phyloP scores from a whole-genome alignment of 148 eudicot species.

The Rhododendron ovatum region DNA sequence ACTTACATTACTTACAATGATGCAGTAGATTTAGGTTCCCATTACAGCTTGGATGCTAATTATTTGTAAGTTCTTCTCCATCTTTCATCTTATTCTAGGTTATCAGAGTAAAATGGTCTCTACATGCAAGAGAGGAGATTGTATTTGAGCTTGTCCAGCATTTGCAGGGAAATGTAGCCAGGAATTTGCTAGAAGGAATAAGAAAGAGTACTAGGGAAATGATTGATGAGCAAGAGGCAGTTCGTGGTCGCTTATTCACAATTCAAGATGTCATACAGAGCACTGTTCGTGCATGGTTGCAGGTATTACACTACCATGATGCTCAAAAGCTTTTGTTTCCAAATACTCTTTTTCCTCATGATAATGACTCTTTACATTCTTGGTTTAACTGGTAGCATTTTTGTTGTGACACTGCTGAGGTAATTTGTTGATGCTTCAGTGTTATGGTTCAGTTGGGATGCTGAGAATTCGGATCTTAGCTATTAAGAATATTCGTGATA shows the following conservation, averaged over 20 bases:
- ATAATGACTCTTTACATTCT: not conserved
- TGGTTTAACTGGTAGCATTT: not conserved
- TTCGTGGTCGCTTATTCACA: slow-evolving; percentile 90
- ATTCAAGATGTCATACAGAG: slow-evolving; percentile 98
- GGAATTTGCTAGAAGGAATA: slow-evolving; percentile 55
- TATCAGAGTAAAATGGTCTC: slow-evolving; percentile 96
- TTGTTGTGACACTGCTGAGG: not conserved
- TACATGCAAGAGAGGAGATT: slow-evolving; percentile 96
- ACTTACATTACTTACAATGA: not conserved
- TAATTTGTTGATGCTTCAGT: not conserved
- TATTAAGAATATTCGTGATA: not conserved
- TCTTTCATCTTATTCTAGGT: slow-evolving; percentile 34
- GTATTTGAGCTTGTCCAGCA: slow-evolving; percentile 91
- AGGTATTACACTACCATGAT: slow-evolving; percentile 29
- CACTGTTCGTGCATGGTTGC: slow-evolving; percentile 86
- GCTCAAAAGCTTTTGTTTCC: slow-evolving; percentile 18
- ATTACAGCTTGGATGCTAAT: not conserved
- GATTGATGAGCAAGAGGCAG: slow-evolving; percentile 97
- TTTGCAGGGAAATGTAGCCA: slow-evolving; percentile 61
- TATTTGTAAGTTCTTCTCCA: not conserved
- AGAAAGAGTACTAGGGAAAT: slow-evolving; percentile 77
- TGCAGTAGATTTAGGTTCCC: not conserved
- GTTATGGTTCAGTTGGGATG: not conserved
- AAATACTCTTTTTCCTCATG: not conserved
- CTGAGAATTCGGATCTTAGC: not conserved